Percentiles rank a stretch among this genome's conserved stretches.
Evolutionary conservation across 306 rosid species (phyloP).

Genomic region (Acacia acuminata): DNA sequence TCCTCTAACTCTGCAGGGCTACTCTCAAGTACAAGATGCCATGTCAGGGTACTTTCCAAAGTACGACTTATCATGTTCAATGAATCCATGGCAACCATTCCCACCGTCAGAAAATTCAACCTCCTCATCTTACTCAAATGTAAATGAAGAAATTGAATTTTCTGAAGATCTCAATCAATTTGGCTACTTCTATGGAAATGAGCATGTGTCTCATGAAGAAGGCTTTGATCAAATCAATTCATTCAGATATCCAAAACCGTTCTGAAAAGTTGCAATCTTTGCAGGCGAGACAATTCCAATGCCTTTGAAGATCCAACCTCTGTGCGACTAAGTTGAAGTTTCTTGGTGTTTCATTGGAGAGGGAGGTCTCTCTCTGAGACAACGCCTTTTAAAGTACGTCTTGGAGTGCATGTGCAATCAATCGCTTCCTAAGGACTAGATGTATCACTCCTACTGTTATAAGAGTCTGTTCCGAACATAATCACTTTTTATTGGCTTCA

Average conservation of each 20-base stretch:
- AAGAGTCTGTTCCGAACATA: constrained; percentile 32
- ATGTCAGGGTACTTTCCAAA: constrained; percentile 46
- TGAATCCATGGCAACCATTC: constrained; percentile 50
- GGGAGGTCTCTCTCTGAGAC: constrained; percentile 49
- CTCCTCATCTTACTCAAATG: constrained; percentile 69
- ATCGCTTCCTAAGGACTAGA: constrained; percentile 20
- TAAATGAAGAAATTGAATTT: constrained; percentile 45
- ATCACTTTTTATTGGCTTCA: constrained; percentile 55
- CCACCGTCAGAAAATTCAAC: constrained; percentile 56
- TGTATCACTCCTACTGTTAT: constrained; percentile 20
- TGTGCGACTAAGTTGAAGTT: constrained; percentile 25
- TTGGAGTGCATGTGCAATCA: constrained; percentile 41
- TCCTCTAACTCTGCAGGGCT: constrained; percentile 57
- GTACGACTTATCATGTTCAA: constrained; percentile 38
- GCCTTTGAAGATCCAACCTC: not conserved
- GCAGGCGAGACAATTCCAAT: constrained; percentile 27
- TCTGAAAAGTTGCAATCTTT: constrained; percentile 36
- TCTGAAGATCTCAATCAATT: constrained; percentile 46
- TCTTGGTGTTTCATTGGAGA: constrained; percentile 29
- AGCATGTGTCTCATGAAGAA: constrained; percentile 51
- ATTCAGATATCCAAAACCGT: constrained; percentile 42
- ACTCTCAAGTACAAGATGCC: constrained; percentile 52
- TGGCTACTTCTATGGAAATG: constrained; percentile 49
- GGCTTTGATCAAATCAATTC: constrained; percentile 53
- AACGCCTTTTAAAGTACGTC: constrained; percentile 80